Conservation (phyloP, 352 stramenopile species). For the Phytophthora aleatoria region DNA sequence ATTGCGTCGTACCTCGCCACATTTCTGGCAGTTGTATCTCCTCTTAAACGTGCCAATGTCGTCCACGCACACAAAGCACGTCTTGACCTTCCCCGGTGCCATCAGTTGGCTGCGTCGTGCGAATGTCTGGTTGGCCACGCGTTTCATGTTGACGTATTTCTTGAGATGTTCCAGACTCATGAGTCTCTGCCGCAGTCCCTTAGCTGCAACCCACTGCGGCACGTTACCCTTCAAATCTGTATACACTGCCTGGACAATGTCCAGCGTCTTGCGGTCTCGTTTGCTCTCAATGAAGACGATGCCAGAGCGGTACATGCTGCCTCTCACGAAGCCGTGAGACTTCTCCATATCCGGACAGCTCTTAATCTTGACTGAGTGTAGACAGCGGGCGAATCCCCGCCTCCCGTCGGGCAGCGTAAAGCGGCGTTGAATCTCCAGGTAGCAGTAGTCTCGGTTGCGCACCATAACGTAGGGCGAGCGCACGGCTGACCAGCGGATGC, state of each 20-base stretch:
- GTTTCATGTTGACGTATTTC: constrained; percentile 85
- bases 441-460: constrained; percentile 79
- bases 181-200: constrained; percentile 61
- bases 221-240: constrained; percentile 83
- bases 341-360: constrained; percentile 85
- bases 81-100: constrained; percentile 71
- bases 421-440: constrained; percentile 75
- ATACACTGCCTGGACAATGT: constrained; percentile 83
- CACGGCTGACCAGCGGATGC: constrained; percentile 77
- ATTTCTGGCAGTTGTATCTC: constrained; percentile 88
- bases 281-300: constrained; percentile 81
- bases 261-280: constrained; percentile 71
- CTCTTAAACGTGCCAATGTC: constrained; percentile 82
- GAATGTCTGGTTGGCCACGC: constrained; percentile 76
- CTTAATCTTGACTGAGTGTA: constrained; percentile 89
- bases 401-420: constrained; percentile 64
- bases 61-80: constrained; percentile 81
- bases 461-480: constrained; percentile 76
- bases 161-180: constrained; percentile 82
- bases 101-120: constrained; percentile 68
- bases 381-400: constrained; percentile 69
- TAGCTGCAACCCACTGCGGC: constrained; percentile 66
- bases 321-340: constrained; percentile 73
- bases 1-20: constrained; percentile 57
- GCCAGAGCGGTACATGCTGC: constrained; percentile 84